Base-by-base conservation (phyloP, 805 yeast species). In the Ogataea sp. region DNA sequence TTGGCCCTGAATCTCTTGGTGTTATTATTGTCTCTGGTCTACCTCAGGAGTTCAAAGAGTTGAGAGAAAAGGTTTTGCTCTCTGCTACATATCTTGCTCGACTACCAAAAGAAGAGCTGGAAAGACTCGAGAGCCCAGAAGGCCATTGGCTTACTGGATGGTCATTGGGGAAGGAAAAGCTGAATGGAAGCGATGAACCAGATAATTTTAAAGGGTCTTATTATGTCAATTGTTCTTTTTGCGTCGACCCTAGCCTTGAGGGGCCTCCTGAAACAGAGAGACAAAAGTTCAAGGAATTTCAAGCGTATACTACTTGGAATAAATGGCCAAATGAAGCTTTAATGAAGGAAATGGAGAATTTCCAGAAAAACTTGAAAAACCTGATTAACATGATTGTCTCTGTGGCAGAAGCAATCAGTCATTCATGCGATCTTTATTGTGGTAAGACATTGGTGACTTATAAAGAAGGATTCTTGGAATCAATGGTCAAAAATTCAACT, bases 211-310 rank as follows among this genome's bases (percentile, higher is more conserved):
- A 77, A 48, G 83, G 82, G 6, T 74, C 80, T 2, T 77, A 57
- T 46, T 77, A 77, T 48, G 65, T 72, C 39, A 77, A 76, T 48
- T 77, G 83, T 55, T 69, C 79, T 2, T 76, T 75, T 47, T 73
- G 67, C 45, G 58, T 59, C 23, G 68, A 70, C 43, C 51, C 59
- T 13, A 28, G 32, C 1, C 52, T 68, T 13, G 78, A 73, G 38
- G 79, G 76, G 0, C 79, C 79, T 2, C 56, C 58, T 4, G 38
- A 39, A 6, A 61, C 54, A 17, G 59, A 68, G 31, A 47, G 52
- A 20, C 50, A 47, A 5, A 47, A 52, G 26, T 70, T 58, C 45
- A 54, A 52, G 3, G 50, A 62, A 17, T 55, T 58, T 49, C 64
- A 60, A 37, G 65, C 71, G 2, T 75, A 75, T 49, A 70, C 74